Evolutionary conservation across 2,329 filamentous ascomycete genomes (phyloP), one percentile per base, ranked within the genome.

Genomic region (Ophiocordyceps unilateralis): DNA sequence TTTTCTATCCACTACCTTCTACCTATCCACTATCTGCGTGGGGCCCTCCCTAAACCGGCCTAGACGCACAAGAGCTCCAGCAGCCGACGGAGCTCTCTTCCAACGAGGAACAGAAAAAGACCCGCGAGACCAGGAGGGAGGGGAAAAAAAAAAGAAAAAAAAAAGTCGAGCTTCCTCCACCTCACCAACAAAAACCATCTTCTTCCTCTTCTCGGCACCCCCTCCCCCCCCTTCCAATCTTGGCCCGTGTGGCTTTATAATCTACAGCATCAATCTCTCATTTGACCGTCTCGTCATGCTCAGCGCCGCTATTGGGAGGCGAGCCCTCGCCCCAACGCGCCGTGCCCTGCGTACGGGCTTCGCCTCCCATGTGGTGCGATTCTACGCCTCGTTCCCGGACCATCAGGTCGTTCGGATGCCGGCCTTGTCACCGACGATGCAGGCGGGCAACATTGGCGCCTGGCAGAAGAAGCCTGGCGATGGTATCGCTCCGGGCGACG

Each of bases 401-500:
- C 91, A 98, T 70, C 89, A 83, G 53, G 72, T 98, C 64, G 81
- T 98, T 69, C 91, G 78, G 72, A 98, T 98, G 91, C 91, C 91
- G 51, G 91, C 91, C 46, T 74, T 98, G 57, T 98, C 91, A 49
- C 91, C 91, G 44, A 98, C 91, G 54, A 98, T 98, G 91, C 88
- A 84, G 50, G 73, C 84, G 48, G 91, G 91, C 62, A 94, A 93
- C 70, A 93, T 98, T 64, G 93, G 91, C 56, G 70, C 79, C 50
- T 98, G 91, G 91, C 86, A 96, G 71, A 98, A 96, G 77, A 93
- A 95, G 71, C 73, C 79, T 52, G 91, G 91, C 59, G 91, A 98
- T 64, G 59, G 70, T 49, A 80, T 98, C 62, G 70, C 76, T 45
- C 88, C 93, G 42, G 91, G 91, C 61, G 91, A 98, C 62, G 91